Conservation (phyloP, 2,329 filamentous ascomycete genomes). For the Claviceps spartinae region DNA sequence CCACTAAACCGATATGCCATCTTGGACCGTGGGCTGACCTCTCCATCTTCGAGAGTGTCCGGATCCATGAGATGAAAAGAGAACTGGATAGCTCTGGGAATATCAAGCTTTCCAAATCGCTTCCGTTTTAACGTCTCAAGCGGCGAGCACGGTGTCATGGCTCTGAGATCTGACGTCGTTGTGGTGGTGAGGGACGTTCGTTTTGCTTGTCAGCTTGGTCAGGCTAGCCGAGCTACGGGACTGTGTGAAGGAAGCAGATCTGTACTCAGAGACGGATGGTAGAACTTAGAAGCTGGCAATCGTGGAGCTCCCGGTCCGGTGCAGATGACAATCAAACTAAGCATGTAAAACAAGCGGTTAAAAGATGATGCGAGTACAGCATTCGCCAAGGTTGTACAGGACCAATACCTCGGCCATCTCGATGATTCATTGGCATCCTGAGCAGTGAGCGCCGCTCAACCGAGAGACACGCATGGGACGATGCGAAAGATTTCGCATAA, state of each 20-base stretch:
- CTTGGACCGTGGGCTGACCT: conserved; percentile 36
- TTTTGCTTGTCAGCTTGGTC: neutral
- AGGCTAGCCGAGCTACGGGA: neutral
- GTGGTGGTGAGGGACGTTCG: conserved; percentile 1
- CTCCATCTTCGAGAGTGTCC: conserved; percentile 29
- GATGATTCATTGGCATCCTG: neutral
- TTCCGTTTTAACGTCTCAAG: conserved; percentile 32
- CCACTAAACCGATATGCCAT: conserved; percentile 40
- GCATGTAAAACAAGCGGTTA: neutral
- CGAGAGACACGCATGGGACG: neutral
- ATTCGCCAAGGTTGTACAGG: neutral
- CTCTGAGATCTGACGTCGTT: neutral
- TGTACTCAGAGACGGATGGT: too few species aligned
- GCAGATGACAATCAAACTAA: neutral
- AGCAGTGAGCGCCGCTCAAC: neutral
- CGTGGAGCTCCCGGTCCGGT: too few species aligned
- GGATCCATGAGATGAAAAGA: conserved; percentile 28
- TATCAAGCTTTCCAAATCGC: conserved; percentile 22
- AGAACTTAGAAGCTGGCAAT: too few species aligned
- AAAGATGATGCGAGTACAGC: neutral
- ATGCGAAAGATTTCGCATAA: neutral
- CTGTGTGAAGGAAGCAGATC: neutral
- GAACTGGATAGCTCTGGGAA: conserved; percentile 26
- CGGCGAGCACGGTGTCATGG: conserved; percentile 10
- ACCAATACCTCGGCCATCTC: neutral